phyloP scores from a whole-genome alignment of 2,329 filamentous ascomycete genomes.

The Hymenotorrendiella dingleyae region DNA sequence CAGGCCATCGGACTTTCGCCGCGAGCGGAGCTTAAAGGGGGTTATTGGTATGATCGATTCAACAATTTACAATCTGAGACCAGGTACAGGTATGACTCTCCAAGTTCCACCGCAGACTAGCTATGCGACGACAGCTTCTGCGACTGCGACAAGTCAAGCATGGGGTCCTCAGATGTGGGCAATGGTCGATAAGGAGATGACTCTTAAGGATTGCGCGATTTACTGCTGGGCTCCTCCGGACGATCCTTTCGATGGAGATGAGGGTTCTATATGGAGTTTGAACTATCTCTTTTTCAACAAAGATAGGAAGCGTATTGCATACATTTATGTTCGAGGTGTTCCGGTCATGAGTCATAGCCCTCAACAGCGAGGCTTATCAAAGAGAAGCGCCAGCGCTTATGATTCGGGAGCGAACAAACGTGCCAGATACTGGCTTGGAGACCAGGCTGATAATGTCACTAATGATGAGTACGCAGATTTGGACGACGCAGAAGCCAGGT shows the following conservation, averaged over 20 bases:
- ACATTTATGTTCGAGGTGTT: constrained; percentile 86
- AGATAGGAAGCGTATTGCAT: constrained; percentile 82
- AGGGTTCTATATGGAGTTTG: constrained; percentile 88
- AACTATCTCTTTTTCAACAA: constrained; percentile 99
- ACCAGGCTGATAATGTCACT: constrained; percentile 42
- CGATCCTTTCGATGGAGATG: constrained; percentile 86
- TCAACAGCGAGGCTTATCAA: constrained; percentile 31
- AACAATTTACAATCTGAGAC: constrained; percentile 79
- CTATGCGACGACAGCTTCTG: constrained; percentile 33
- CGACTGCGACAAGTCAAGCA: constrained; percentile 45
- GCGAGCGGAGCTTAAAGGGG: constrained; percentile 70
- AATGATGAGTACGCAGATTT: constrained; percentile 34
- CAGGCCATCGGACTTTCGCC: constrained; percentile 82
- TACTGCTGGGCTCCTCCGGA: constrained; percentile 87
- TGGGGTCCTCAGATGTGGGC: constrained; percentile 94
- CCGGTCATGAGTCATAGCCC: constrained; percentile 66
- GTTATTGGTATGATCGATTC: constrained; percentile 87
- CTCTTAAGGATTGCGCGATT: constrained; percentile 77
- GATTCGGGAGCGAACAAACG: constrained; percentile 66
- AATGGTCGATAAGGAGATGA: constrained; percentile 91
- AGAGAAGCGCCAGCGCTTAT: constrained; percentile 25
- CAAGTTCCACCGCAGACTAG: constrained; percentile 33
- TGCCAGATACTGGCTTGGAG: constrained; percentile 82
- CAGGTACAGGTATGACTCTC: constrained; percentile 42
- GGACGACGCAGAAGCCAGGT: constrained; percentile 35